These are phyloP conservation scores for Phaseolus lunatus DNA, from an alignment of 306 rosid species.

Conservation along the genomic window DNA sequence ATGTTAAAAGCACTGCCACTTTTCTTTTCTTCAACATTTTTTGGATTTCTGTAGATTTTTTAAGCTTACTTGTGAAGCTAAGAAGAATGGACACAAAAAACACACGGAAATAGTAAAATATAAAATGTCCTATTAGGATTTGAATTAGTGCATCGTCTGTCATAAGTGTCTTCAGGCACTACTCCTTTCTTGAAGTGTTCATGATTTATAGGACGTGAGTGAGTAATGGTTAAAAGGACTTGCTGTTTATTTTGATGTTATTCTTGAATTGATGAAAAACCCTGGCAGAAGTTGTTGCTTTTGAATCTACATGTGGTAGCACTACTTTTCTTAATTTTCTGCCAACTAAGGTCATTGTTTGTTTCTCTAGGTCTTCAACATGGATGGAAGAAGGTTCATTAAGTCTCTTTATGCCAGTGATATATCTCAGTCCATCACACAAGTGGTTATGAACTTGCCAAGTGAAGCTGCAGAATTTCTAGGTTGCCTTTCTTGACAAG, in stretches of 20 bases:
- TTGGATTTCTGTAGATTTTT: background rate
- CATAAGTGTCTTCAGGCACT: background rate
- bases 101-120: background rate
- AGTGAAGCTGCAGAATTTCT: slow-evolving; percentile 87
- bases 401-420: slow-evolving; percentile 76
- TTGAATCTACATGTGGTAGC: slow-evolving; percentile 35
- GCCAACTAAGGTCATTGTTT: slow-evolving; percentile 37
- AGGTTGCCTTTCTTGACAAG: slow-evolving; percentile 56
- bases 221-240: slow-evolving; percentile 32
- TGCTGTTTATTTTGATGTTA: background rate
- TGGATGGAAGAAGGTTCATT: slow-evolving; percentile 98
- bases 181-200: background rate
- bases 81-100: background rate
- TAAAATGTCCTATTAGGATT: slow-evolving; percentile 28
- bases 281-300: slow-evolving; percentile 46
- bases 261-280: slow-evolving; percentile 32
- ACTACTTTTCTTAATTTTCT: slow-evolving; percentile 31
- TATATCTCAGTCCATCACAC: slow-evolving; percentile 78
- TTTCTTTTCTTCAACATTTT: slow-evolving; percentile 1
- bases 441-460: slow-evolving; percentile 97
- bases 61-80: slow-evolving; percentile 9
- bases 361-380: slow-evolving; percentile 77
- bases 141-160: background rate
- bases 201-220: background rate
- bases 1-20: slow-evolving; percentile 6